phyloP scores from a whole-genome alignment of 2,329 filamentous ascomycete genomes.

The Fusarium sp. region DNA sequence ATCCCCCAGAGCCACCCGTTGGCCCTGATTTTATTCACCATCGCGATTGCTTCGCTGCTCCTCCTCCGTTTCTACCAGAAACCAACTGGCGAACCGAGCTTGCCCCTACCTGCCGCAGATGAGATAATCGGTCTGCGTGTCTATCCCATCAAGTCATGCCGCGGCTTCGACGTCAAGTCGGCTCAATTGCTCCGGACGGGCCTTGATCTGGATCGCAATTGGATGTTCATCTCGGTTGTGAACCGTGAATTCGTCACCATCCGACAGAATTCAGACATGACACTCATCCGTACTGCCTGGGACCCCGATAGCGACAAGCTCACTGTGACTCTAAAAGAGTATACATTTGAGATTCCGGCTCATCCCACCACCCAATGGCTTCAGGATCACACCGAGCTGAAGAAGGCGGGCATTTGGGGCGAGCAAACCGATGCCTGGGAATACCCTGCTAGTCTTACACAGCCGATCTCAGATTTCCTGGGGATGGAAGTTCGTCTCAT shows the following conservation, averaged over 20 bases:
- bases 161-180: conserved; percentile 69
- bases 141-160: conserved; percentile 78
- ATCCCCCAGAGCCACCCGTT: conserved; percentile 1
- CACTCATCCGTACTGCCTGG: conserved; percentile 63
- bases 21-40: conserved; percentile 6
- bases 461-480: conserved; percentile 70
- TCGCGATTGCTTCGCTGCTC: conserved; percentile 12
- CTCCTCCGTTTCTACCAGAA: conserved; percentile 20
- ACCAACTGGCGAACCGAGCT: not conserved
- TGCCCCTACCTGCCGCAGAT: conserved; percentile 33
- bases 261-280: conserved; percentile 73
- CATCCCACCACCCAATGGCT: conserved; percentile 70
- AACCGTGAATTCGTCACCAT: conserved; percentile 74
- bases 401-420: conserved; percentile 71
- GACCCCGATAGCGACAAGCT: conserved; percentile 60
- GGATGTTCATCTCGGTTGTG: conserved; percentile 75
- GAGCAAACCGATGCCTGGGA: conserved; percentile 70
- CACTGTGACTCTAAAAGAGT: conserved; percentile 61
- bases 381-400: conserved; percentile 63
- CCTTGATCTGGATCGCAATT: conserved; percentile 74
- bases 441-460: conserved; percentile 67
- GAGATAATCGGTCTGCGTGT: conserved; percentile 62
- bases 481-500: conserved; percentile 69
- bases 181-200: conserved; percentile 69
- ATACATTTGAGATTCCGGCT: conserved; percentile 67